phyloP scores from a whole-genome alignment of 768 basidiomycete species.

The Podaxis carcinomalis region DNA sequence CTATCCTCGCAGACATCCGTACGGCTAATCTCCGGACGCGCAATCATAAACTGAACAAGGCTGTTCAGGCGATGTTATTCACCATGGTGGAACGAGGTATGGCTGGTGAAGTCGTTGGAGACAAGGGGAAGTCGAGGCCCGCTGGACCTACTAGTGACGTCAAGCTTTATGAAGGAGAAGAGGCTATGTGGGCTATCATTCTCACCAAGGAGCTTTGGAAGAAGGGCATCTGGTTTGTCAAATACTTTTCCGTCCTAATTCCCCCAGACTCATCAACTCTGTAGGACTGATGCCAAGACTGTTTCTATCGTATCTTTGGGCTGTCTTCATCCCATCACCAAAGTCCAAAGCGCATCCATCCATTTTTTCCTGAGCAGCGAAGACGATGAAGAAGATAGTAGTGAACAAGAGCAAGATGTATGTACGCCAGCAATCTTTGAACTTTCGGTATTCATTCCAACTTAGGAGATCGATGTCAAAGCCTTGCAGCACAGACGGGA shows the following conservation, averaged over 20 bases:
- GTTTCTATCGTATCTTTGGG: constrained; percentile 90
- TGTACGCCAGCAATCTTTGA: constrained; percentile 6
- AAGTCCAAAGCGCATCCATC: constrained; percentile 90
- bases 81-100: constrained; percentile 94
- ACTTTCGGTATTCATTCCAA: constrained; percentile 7
- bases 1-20: constrained; percentile 90
- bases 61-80: constrained; percentile 94
- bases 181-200: constrained; percentile 97
- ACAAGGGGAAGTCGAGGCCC: constrained; percentile 73
- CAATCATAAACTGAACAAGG: constrained; percentile 94
- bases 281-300: constrained; percentile 84
- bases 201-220: constrained; percentile 92
- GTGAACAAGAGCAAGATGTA: constrained; percentile 67
- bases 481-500: constrained; percentile 82
- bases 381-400: constrained; percentile 68
- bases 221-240: constrained; percentile 77
- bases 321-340: constrained; percentile 89
- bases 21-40: constrained; percentile 84
- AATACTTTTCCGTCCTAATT: neutral
- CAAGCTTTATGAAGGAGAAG: constrained; percentile 56
- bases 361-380: constrained; percentile 97
- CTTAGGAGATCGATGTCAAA: constrained; percentile 61
- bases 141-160: constrained; percentile 32
- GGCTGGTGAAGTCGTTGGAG: constrained; percentile 73
- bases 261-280: constrained; percentile 4